Evolutionary conservation across 177 flowering plant species (phyloP), one percentile per base, ranked within the genome.

Genomic region (Vitis hybrid): DNA sequence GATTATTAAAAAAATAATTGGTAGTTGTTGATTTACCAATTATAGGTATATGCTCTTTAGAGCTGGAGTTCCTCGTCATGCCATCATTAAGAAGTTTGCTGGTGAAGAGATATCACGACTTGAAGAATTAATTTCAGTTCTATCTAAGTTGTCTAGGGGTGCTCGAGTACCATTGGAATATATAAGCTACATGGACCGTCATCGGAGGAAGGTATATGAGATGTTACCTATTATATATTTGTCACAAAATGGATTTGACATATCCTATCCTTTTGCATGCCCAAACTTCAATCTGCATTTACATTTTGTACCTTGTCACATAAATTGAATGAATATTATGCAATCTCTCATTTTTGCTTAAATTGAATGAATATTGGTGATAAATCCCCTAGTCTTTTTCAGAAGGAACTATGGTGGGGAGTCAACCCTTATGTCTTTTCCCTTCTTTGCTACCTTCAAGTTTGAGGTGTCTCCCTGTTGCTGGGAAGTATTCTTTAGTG

Each of bases 21-120:
- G 45, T 6, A 39, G n/a, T 3, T 58, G n/a, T 15, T n/a, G 62
- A 5, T 71, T 64, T 58, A 1, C 18, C 33, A 65, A 52, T 72
- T 82, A 79, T 85, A 94, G 98, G 57, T 94, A 94, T 75, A 94
- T 94, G 98, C 89, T 94, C 18, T 83, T 83, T 59, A 82, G 97
- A 86, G 98, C 97, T 29, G 92, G 92, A 60, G 97, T 94, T 72
- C 97, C 94, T 74, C 89, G 95, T 61, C 97, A 94, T 84, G 93
- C 98, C 62, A 94, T 94, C 68, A 92, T 94, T 63, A 90, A 88
- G 80, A 94, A 90, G 78, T 84, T 94, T 81, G 92, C 92, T 31
- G 94, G 92, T 63, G 86, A 86, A 75, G 95, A 90, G 66, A 89
- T 92, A 78, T 76, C 90, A 60, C 65, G 60, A 56, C 80, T 94